Conservation (phyloP, 495 filamentous ascomycete species). For the Aspergillus incahuasiensis region DNA sequence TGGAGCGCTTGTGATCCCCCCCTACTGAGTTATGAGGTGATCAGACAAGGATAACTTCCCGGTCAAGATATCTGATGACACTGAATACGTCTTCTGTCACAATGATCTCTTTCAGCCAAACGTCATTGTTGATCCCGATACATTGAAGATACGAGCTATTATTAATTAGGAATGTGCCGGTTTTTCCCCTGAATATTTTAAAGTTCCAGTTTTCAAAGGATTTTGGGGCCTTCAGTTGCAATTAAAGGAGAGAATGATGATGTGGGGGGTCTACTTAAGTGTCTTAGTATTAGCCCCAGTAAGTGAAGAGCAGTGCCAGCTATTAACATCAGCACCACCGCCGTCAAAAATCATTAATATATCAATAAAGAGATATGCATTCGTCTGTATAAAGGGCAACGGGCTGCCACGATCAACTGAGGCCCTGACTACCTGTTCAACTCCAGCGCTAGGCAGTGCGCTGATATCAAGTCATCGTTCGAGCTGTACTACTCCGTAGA, state of each 20-base stretch:
- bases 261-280: background rate
- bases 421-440: no score
- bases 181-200: background rate
- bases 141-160: no score
- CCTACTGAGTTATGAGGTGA: background rate
- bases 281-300: background rate
- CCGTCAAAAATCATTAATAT: no score
- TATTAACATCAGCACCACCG: no score
- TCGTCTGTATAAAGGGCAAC: no score
- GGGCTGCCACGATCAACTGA: no score
- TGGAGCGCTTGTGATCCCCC: background rate
- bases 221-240: background rate
- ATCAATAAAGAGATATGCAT: no score
- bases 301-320: background rate
- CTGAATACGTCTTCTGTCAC: background rate
- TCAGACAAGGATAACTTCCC: background rate
- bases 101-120: background rate
- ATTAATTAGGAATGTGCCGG: background rate
- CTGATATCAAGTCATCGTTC: no score
- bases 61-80: background rate
- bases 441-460: no score
- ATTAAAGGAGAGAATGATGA: background rate
- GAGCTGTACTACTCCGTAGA: no score
- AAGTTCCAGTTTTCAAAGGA: background rate
- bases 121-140: background rate